These are phyloP conservation scores for Berberis thunbergii DNA, from an alignment of 164 flowering plant species.

Conservation along the genomic window DNA sequence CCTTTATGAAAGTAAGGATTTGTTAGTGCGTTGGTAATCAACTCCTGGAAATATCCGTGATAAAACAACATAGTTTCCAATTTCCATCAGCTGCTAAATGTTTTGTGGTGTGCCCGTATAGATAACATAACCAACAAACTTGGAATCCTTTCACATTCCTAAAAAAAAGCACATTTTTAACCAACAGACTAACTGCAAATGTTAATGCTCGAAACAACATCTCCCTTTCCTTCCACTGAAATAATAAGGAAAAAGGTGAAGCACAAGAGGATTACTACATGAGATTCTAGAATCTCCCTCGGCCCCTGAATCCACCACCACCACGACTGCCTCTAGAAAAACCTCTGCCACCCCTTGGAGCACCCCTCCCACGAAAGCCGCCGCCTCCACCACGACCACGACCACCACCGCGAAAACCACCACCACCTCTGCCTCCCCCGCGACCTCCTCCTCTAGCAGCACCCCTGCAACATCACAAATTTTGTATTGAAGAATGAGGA, in stretches of 20 bases:
- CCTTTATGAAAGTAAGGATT: no score
- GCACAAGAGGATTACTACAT: background rate
- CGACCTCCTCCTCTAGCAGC: constrained; percentile 41
- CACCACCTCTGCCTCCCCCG: constrained; percentile 37
- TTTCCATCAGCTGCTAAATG: no score
- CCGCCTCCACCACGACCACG: constrained; percentile 21
- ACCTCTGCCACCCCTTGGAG: constrained; percentile 46
- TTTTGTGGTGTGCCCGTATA: no score
- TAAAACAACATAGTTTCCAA: no score
- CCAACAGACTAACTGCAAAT: no score
- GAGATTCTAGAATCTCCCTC: constrained; percentile 11
- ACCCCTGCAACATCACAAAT: constrained; percentile 26
- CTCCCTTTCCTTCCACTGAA: background rate
- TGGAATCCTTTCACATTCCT: no score
- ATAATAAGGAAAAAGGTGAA: background rate
- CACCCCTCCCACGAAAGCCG: constrained; percentile 46
- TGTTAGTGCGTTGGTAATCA: no score
- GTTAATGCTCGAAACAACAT: no score
- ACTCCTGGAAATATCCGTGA: no score
- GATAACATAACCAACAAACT: no score
- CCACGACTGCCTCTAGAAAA: constrained; percentile 42
- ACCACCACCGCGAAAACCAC: constrained; percentile 32
- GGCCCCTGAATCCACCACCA: constrained; percentile 53
- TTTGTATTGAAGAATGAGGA: no score
- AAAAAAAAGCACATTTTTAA: no score